phyloP scores from a whole-genome alignment of 2,329 filamentous ascomycete genomes.

The Macrophomina phaseolina region DNA sequence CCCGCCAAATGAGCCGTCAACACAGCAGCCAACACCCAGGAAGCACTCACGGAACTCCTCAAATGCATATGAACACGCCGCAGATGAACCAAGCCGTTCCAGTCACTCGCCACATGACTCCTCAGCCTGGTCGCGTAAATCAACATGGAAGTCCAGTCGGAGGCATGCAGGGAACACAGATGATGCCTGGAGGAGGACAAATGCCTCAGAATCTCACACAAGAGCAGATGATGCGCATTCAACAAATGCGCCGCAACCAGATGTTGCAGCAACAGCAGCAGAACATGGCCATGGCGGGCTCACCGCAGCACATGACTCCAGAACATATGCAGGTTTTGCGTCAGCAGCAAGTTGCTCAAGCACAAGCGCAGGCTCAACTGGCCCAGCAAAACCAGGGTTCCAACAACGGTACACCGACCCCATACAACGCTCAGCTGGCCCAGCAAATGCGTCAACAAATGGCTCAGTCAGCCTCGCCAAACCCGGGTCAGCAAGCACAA shows the following conservation, averaged over 20 bases:
- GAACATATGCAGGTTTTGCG: slow-evolving; percentile 38
- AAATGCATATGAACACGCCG: slow-evolving; percentile 46
- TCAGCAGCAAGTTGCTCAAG: slow-evolving; percentile 18
- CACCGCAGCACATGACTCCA: slow-evolving; percentile 41
- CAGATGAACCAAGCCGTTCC: slow-evolving; percentile 45
- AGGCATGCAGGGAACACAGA: slow-evolving; percentile 42
- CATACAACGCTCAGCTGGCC: slow-evolving; percentile 22
- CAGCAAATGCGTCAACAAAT: slow-evolving; percentile 26
- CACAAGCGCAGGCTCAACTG: slow-evolving; percentile 11
- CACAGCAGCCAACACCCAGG: slow-evolving; percentile 39
- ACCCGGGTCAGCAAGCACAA: slow-evolving; percentile 13
- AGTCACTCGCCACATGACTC: slow-evolving; percentile 45
- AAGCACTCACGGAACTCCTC: slow-evolving; percentile 46
- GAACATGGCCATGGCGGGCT: slow-evolving; percentile 6
- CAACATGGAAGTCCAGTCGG: slow-evolving; percentile 42
- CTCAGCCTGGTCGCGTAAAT: slow-evolving; percentile 44
- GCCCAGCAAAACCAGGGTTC: slow-evolving; percentile 21
- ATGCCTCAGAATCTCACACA: slow-evolving; percentile 10
- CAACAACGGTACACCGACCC: slow-evolving; percentile 15
- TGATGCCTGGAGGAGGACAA: slow-evolving; percentile 44
- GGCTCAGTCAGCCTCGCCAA: slow-evolving; percentile 16
- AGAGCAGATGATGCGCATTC: slow-evolving; percentile 22
- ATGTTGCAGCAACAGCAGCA: slow-evolving; percentile 24
- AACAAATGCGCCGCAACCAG: slow-evolving; percentile 19
- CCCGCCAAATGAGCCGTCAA: slow-evolving; percentile 45